A percentile compares a stretch with the other conserved stretches of the same genome.
Conservation (phyloP, 352 stramenopile species). For the Pythium coloratum region DNA sequence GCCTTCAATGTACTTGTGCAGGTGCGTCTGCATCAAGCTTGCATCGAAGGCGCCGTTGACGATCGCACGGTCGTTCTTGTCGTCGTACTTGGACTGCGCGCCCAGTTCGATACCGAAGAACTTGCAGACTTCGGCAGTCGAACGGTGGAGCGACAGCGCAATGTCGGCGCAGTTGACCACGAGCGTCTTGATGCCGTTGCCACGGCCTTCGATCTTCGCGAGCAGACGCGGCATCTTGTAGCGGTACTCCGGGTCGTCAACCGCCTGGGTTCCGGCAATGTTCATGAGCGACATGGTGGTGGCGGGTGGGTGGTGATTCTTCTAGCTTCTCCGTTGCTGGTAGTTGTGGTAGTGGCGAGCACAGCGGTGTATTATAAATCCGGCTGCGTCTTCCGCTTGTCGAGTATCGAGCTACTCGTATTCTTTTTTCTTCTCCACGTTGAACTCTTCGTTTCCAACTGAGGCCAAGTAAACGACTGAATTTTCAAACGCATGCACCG, state of each 20-base stretch:
- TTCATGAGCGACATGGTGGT: slow-evolving; percentile 89
- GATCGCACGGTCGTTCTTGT: slow-evolving; percentile 94
- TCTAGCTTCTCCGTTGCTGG: slow-evolving; percentile 34
- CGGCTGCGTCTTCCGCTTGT: slow-evolving; percentile 33
- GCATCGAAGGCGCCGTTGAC: slow-evolving; percentile 97
- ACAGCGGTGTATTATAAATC: slow-evolving; percentile 30
- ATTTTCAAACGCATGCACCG: slow-evolving; percentile 90
- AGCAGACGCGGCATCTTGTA: slow-evolving; percentile 99
- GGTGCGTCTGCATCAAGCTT: slow-evolving; percentile 92
- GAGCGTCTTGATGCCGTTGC: slow-evolving; percentile 99
- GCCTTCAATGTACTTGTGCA: slow-evolving; percentile 98
- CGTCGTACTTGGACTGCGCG: slow-evolving; percentile 97
- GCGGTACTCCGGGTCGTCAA: slow-evolving; percentile 95
- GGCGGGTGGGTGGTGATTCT: slow-evolving; percentile 26
- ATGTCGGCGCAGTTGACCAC: slow-evolving; percentile 98
- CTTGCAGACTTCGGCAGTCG: slow-evolving; percentile 96
- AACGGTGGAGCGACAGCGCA: slow-evolving; percentile 91
- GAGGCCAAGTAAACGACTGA: slow-evolving; percentile 43
- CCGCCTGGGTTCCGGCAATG: slow-evolving; percentile 85
- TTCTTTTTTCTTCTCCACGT: slow-evolving; percentile 81
- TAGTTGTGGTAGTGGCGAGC: background rate
- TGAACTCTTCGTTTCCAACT: slow-evolving; percentile 74
- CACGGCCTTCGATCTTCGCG: slow-evolving; percentile 98
- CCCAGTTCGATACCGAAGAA: slow-evolving; percentile 99
- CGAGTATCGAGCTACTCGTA: slow-evolving; percentile 24